Conservation (phyloP, 208 protist species). For the Leishmania tarentolae region DNA sequence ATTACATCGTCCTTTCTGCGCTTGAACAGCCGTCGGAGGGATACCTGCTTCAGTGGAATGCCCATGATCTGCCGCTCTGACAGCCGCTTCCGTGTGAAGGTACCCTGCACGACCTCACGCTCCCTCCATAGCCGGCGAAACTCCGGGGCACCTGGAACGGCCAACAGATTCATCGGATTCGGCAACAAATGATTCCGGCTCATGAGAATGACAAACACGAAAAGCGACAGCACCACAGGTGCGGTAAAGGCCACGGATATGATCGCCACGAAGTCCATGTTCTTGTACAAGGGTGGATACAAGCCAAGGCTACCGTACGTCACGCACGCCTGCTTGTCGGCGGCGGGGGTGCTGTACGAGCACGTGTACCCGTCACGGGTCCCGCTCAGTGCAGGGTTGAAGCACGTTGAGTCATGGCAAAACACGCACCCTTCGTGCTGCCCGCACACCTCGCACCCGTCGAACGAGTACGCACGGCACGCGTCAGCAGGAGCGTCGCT, state of each 20-base stretch:
- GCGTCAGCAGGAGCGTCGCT: conserved; percentile 27
- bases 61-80: neutral
- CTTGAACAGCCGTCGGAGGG: conserved; percentile 24
- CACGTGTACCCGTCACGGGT: conserved; percentile 35
- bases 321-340: conserved; percentile 17
- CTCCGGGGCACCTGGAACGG: neutral
- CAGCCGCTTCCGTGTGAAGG: conserved; percentile 5
- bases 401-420: conserved; percentile 51
- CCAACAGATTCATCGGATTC: neutral
- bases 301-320: conserved; percentile 11
- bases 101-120: conserved; percentile 14
- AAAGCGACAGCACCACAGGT: neutral
- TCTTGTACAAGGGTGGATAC: neutral
- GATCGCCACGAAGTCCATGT: neutral
- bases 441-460: conserved; percentile 40
- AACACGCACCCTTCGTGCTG: conserved; percentile 36
- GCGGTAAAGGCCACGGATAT: neutral
- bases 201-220: neutral
- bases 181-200: neutral
- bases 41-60: conserved; percentile 29
- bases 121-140: neutral
- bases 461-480: conserved; percentile 40
- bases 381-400: conserved; percentile 32
- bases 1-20: conserved; percentile 4
- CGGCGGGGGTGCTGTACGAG: conserved; percentile 33